Evolutionary conservation across 306 rosid species (phyloP).

Genomic region (Quercus agrifolia): DNA sequence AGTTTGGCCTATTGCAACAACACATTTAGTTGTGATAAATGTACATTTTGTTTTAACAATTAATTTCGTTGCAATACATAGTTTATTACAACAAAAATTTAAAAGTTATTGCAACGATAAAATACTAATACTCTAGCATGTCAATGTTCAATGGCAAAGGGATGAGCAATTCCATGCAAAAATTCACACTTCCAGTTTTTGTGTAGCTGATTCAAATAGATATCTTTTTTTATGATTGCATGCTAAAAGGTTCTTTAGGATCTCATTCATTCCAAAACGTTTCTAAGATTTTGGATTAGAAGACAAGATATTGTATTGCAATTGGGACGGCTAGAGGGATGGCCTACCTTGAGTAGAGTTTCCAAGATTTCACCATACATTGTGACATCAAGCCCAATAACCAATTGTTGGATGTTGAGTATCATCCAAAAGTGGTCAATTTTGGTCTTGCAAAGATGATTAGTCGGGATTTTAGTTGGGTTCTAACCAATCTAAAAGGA

Average conservation of each 20-base stretch:
- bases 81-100: too few species aligned
- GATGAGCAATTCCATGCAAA: conserved; percentile 19
- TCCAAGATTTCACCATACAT: conserved; percentile 58
- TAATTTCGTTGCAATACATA: too few species aligned
- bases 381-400: conserved; percentile 68
- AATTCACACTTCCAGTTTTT: conserved; percentile 11
- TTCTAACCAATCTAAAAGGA: conserved; percentile 58
- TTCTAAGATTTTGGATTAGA: conserved; percentile 20
- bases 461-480: conserved; percentile 48
- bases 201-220: background rate
- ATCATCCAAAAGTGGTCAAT: conserved; percentile 45
- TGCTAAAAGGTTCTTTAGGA: conserved; percentile 22
- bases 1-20: too few species aligned
- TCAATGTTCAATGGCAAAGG: background rate
- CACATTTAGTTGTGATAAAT: too few species aligned
- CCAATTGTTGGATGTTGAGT: conserved; percentile 39
- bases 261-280: background rate
- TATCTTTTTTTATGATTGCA: conserved; percentile 12
- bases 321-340: conserved; percentile 52
- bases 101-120: too few species aligned
- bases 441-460: conserved; percentile 62
- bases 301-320: conserved; percentile 29
- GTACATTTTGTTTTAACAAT: too few species aligned
- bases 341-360: conserved; percentile 48
- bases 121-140: too few species aligned